Evolutionary conservation across 441 rosid species (phyloP).

Genomic region (Erodium texanum): DNA sequence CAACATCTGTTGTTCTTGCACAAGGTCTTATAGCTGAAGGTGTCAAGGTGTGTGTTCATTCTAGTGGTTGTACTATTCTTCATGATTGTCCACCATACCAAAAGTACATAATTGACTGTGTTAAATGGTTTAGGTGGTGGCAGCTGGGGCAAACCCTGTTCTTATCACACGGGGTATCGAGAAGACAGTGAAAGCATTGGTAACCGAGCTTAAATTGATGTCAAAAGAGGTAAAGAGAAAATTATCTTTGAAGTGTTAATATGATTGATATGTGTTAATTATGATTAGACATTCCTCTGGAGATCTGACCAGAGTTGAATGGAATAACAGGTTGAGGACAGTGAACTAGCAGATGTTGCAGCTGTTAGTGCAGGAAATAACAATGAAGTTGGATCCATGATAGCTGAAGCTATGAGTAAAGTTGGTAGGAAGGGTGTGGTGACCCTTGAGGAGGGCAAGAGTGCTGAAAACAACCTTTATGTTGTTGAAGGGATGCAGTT

Average conservation of each 20-base stretch:
- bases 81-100: neutral
- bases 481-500: conserved; percentile 99
- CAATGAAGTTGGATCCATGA: conserved; percentile 85
- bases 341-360: conserved; percentile 95
- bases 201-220: conserved; percentile 56
- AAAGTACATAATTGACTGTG: neutral
- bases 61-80: neutral
- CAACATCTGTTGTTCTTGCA: conserved; percentile 96
- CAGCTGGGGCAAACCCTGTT: conserved; percentile 97
- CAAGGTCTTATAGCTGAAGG: conserved; percentile 95
- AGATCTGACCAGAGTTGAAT: neutral
- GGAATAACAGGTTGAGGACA: conserved; percentile 72
- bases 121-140: conserved; percentile 54
- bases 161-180: conserved; percentile 86
- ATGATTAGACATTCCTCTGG: neutral
- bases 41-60: conserved; percentile 50
- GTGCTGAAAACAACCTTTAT: conserved; percentile 87
- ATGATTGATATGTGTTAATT: neutral
- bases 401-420: conserved; percentile 94
- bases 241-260: neutral
- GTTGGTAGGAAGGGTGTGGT: conserved; percentile 99
- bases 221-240: conserved; percentile 65
- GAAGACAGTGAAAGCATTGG: conserved; percentile 77
- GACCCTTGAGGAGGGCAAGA: conserved; percentile 93
- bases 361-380: conserved; percentile 98